Percentiles rank a stretch among this genome's conserved stretches.
These are phyloP conservation scores for Fusarium stilboides DNA, from an alignment of 2,329 filamentous ascomycete species.

Conservation along the genomic window DNA sequence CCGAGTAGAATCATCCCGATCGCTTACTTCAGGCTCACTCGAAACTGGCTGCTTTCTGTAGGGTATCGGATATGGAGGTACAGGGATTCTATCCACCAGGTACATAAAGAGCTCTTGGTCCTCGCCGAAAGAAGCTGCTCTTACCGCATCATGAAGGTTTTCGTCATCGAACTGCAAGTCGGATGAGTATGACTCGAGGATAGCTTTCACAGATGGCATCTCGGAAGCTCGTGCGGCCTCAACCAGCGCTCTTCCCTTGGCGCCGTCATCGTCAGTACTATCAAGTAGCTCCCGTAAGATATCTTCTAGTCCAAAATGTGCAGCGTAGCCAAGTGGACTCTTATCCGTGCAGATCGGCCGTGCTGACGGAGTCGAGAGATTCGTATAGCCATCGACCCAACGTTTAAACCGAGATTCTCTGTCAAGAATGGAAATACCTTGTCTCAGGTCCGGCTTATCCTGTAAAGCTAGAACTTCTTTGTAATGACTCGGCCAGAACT, in stretches of 20 bases:
- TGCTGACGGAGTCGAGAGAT: neutral
- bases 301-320: slow-evolving; percentile 5
- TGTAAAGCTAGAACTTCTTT: neutral
- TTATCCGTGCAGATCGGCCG: neutral
- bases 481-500: slow-evolving; percentile 14
- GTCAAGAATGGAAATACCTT: neutral
- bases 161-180: slow-evolving; percentile 1
- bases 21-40: neutral
- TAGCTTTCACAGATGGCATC: neutral
- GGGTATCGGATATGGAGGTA: neutral
- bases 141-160: neutral
- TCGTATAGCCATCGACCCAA: slow-evolving; percentile 9
- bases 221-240: slow-evolving; percentile 2
- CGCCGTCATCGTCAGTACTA: neutral
- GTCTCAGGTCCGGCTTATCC: neutral
- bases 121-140: neutral
- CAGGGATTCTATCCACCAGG: slow-evolving; percentile 4
- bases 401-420: neutral
- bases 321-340: slow-evolving; percentile 4
- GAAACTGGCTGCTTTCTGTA: neutral
- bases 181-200: slow-evolving; percentile 2
- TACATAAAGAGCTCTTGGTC: neutral
- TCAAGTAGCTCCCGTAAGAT: neutral
- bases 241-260: neutral
- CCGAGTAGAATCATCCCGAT: neutral